phyloP scores from a whole-genome alignment of 371 early-diverging fungal species.

The Apophysomyces elegans region DNA sequence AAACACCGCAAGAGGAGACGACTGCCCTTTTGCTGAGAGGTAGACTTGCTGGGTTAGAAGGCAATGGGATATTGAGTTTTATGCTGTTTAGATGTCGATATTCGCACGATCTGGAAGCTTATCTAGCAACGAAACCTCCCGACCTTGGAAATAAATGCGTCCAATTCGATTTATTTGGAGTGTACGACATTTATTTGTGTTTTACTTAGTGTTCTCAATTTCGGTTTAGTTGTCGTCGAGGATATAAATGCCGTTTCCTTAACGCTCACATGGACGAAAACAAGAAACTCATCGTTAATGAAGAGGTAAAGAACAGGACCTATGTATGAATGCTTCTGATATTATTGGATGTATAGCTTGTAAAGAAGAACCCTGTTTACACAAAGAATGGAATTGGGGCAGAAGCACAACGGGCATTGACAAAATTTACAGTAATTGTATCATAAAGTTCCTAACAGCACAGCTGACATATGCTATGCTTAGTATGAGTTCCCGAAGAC shows the following conservation, averaged over 20 bases:
- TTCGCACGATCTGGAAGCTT: conserved; percentile 70
- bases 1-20: conserved; percentile 48
- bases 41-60: conserved; percentile 16
- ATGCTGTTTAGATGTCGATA: conserved; percentile 58
- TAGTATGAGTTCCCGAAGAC: conserved; percentile 55
- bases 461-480: neutral
- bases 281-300: conserved; percentile 52
- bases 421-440: conserved; percentile 36
- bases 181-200: conserved; percentile 43
- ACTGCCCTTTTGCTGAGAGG: conserved; percentile 58
- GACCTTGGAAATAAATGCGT: conserved; percentile 83
- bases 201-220: neutral
- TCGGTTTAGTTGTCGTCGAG: conserved; percentile 56
- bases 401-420: conserved; percentile 55
- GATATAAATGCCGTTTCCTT: conserved; percentile 82
- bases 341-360: conserved; percentile 16
- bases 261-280: conserved; percentile 68
- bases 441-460: neutral
- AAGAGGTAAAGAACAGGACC: conserved; percentile 37
- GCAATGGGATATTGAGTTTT: neutral
- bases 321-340: neutral
- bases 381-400: conserved; percentile 44
- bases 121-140: conserved; percentile 62
- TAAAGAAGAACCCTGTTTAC: conserved; percentile 35
- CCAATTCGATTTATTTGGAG: conserved; percentile 73